Evolutionary conservation across 306 rosid genomes (phyloP).

Genomic region (Cicer cuneatum): DNA sequence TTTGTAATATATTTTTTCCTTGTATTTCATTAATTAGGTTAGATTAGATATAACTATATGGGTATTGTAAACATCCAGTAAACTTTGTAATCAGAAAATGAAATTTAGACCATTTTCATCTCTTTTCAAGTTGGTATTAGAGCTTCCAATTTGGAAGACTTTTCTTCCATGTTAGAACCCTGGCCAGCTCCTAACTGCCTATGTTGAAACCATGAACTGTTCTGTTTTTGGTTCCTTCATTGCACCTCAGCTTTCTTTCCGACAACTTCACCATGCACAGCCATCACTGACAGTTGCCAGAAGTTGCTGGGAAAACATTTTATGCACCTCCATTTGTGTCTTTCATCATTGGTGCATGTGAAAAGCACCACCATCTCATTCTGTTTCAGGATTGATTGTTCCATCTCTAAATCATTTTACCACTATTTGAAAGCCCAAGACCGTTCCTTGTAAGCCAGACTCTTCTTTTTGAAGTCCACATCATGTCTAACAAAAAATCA

Average conservation of each 20-base stretch:
- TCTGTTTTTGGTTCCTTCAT: not conserved
- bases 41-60: not conserved
- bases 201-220: not conserved
- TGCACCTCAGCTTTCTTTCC: slow-evolving; percentile 7
- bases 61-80: slow-evolving; percentile 13
- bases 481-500: slow-evolving; percentile 1
- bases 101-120: slow-evolving; percentile 7
- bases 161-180: slow-evolving; percentile 5
- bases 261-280: not conserved
- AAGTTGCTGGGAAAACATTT: not conserved
- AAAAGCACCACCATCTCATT: not conserved
- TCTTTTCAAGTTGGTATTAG: not conserved
- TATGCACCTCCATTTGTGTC: not conserved
- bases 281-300: slow-evolving; percentile 1
- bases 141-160: slow-evolving; percentile 1
- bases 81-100: slow-evolving; percentile 1
- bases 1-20: not conserved
- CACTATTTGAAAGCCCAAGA: slow-evolving; percentile 1
- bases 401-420: not conserved
- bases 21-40: slow-evolving; percentile 1
- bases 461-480: not conserved
- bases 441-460: not conserved
- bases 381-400: not conserved
- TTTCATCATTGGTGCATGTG: not conserved
- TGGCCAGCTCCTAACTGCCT: not conserved